Base-by-base conservation (phyloP, 139 green algal species). In the Coelastrella sp. region DNA sequence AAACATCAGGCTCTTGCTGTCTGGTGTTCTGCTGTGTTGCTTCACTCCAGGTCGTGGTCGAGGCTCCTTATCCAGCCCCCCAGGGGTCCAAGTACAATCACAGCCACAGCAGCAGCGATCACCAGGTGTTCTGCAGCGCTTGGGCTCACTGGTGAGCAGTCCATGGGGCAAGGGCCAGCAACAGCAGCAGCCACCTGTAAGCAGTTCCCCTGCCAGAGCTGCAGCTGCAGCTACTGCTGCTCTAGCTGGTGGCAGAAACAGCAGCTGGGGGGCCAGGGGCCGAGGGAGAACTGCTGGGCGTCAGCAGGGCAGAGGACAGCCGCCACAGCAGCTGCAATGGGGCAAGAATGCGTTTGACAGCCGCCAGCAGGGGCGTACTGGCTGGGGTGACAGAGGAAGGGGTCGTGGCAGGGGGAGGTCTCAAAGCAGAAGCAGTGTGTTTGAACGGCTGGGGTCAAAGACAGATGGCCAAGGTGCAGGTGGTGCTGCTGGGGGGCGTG, bases 381-480 rank as follows among this genome's bases (percentile, higher is more conserved):
- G 38, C 68, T 34, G 68, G 6, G 23, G 13, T 17, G 41, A 9
- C 41, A 63, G 71, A 35, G 21, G 71, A 3, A 60, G 71, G 38
- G 48, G 71, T 37, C 50, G 71, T n/a, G 25, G 71, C 41, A n/a
- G n/a, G 57, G 75, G 53, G 35, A 82, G 53, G 9, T 51, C 35
- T 41, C 19, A 23, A 17, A 45, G 75, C 37, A 25, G 50, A 50
- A 30, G 75, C 37, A 51, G 51, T 23, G 35, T 23, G 27, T 32
- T 60, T 21, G 37, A 53, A 3, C 34, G 23, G 75, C 37, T 38
- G 53, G 34, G 32, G 38, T 23, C 66, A 50, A 53, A 34, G 59
- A 23, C 17, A 82, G 53, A 35, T 23, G 34, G 38, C 7, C 17
- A 23, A 0, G 7, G 1, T 37, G 50, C 19, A 48, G 32, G 21